A percentile compares a stretch with the other conserved stretches of the same genome.
phyloP scores from a whole-genome alignment of 306 rosid genomes.

The Acacia acuminata region DNA sequence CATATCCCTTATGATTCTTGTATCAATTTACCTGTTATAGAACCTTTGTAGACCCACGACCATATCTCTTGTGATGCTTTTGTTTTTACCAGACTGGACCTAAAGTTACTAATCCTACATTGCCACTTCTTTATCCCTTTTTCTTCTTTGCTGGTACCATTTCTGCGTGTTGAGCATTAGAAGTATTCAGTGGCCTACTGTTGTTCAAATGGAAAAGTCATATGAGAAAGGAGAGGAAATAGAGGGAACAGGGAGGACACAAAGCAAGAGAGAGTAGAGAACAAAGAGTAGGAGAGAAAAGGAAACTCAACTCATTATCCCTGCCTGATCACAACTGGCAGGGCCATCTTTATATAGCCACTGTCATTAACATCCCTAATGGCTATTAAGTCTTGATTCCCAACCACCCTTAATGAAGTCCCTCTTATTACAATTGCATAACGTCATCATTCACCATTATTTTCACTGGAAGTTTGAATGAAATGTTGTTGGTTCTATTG shows the following conservation, averaged over 20 bases:
- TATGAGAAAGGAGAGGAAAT: not conserved
- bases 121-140: not conserved
- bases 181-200: not conserved
- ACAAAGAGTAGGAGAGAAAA: not conserved
- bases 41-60: not conserved
- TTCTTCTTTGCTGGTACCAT: not conserved
- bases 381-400: not conserved
- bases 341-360: not conserved
- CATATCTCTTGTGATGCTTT: not conserved
- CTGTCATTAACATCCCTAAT: not conserved
- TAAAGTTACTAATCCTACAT: not conserved
- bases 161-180: not conserved
- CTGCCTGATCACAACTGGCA: not conserved
- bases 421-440: not conserved
- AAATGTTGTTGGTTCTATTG: not conserved
- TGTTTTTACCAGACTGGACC: not conserved
- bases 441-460: not conserved
- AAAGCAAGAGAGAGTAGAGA: not conserved
- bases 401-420: not conserved
- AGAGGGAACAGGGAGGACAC: not conserved
- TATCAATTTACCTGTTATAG: not conserved
- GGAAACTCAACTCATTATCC: not conserved
- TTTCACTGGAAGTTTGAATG: not conserved
- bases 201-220: not conserved
- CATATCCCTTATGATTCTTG: not conserved